Conservation (phyloP, 2,329 filamentous ascomycete species). For the Diaporthe helianthi region DNA sequence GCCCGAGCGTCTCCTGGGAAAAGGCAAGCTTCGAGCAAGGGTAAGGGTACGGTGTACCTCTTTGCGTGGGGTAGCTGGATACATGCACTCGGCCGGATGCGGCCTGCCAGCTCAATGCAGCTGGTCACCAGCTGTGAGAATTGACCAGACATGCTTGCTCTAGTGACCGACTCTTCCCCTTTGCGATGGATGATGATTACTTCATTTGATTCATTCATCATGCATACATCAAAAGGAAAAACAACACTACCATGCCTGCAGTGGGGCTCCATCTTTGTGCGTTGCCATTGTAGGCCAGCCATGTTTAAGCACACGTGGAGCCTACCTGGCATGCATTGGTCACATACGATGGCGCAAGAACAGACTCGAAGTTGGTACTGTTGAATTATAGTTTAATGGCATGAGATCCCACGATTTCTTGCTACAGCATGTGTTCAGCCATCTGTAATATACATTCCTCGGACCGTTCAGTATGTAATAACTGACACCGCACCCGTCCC, state of each 20-base stretch:
- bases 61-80: neutral
- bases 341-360: neutral
- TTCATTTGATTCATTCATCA: neutral
- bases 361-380: neutral
- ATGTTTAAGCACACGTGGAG: neutral
- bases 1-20: slow-evolving; percentile 25
- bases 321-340: no score
- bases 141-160: neutral
- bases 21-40: neutral
- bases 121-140: slow-evolving; percentile 7
- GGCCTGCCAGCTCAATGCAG: neutral
- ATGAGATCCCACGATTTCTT: slow-evolving; percentile 1
- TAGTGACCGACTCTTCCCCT: neutral
- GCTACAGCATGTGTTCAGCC: neutral
- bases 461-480: neutral
- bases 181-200: neutral
- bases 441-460: slow-evolving; percentile 21
- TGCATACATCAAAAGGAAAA: neutral
- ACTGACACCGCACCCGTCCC: slow-evolving; percentile 1
- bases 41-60: neutral
- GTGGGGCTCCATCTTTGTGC: neutral
- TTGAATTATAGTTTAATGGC: slow-evolving; percentile 8
- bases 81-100: slow-evolving; percentile 6
- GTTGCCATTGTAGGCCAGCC: neutral
- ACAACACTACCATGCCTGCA: neutral